These are phyloP conservation scores for Rutstroemia sp. DNA, from an alignment of 2,329 filamentous ascomycete species.

Conservation along the genomic window DNA sequence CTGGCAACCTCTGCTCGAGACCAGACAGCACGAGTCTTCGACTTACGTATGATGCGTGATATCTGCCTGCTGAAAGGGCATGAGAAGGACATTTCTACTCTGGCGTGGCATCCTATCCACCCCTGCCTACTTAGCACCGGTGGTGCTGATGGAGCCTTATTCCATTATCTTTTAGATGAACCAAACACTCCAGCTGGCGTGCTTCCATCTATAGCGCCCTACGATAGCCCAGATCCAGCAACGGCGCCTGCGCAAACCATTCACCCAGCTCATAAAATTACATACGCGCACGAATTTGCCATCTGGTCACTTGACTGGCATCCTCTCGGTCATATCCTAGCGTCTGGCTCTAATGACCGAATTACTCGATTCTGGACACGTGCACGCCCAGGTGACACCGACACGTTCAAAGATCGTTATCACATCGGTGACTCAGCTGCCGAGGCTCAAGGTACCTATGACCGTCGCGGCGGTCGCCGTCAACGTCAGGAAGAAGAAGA, in stretches of 20 bases:
- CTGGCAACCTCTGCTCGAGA: slow-evolving; percentile 90
- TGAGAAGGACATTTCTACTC: slow-evolving; percentile 89
- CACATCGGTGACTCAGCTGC: slow-evolving; percentile 92
- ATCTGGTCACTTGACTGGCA: slow-evolving; percentile 99
- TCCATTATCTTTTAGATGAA: slow-evolving; percentile 94
- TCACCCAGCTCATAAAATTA: slow-evolving; percentile 79
- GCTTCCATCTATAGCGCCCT: slow-evolving; percentile 67
- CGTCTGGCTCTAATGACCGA: slow-evolving; percentile 91
- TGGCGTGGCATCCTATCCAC: slow-evolving; percentile 92
- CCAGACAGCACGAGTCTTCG: slow-evolving; percentile 87
- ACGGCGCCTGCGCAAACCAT: slow-evolving; percentile 84
- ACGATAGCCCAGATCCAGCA: slow-evolving; percentile 72
- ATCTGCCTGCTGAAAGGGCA: slow-evolving; percentile 89
- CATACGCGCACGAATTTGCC: slow-evolving; percentile 85
- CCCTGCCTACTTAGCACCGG: slow-evolving; percentile 83
- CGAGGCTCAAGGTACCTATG: slow-evolving; percentile 92
- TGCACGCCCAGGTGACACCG: slow-evolving; percentile 77
- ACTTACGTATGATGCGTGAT: slow-evolving; percentile 97
- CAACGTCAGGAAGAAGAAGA: slow-evolving; percentile 89
- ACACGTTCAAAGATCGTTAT: slow-evolving; percentile 81
- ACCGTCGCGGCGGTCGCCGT: slow-evolving; percentile 67
- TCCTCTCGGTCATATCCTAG: slow-evolving; percentile 88
- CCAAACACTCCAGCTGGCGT: slow-evolving; percentile 76
- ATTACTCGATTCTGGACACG: slow-evolving; percentile 97
- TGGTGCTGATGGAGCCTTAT: slow-evolving; percentile 80